Evolutionary conservation across 768 basidiomycete species (phyloP).

Genomic region (Podaxis sp.): DNA sequence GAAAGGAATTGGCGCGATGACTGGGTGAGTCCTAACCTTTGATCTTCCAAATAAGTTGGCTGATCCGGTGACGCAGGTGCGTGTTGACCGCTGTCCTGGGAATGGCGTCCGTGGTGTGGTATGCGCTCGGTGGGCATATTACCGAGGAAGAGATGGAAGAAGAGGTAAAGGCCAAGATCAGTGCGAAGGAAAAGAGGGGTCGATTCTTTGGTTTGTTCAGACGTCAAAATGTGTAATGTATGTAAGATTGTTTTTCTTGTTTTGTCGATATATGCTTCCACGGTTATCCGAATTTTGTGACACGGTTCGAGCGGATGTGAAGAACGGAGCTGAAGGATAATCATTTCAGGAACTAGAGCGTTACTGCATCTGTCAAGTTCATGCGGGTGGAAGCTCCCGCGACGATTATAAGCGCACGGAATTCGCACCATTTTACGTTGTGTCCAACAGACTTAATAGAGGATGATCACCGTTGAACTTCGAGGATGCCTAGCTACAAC

Average conservation of each 20-base stretch:
- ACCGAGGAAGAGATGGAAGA: slow-evolving; percentile 82
- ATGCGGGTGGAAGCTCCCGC: not conserved
- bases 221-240: not conserved
- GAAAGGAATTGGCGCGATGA: slow-evolving; percentile 75
- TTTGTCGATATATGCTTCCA: not conserved
- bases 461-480: not conserved
- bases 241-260: not conserved
- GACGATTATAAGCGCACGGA: not conserved
- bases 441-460: not conserved
- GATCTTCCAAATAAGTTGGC: slow-evolving; percentile 18
- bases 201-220: slow-evolving; percentile 37
- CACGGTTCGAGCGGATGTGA: too few species aligned
- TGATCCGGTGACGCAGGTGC: slow-evolving; percentile 45
- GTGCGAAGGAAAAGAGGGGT: slow-evolving; percentile 54
- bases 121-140: slow-evolving; percentile 70
- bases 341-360: too few species aligned
- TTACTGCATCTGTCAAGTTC: not conserved
- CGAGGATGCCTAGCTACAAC: not conserved
- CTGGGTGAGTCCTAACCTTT: slow-evolving; percentile 44
- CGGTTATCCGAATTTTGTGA: too few species aligned
- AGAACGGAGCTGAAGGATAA: too few species aligned
- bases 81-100: slow-evolving; percentile 84
- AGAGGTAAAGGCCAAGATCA: slow-evolving; percentile 58
- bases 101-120: slow-evolving; percentile 84
- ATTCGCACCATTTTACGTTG: not conserved